Percentiles rank a stretch among this genome's conserved stretches.
Conservation (phyloP, 2,329 filamentous ascomycete genomes). For the Pyrenophora seminiperda region DNA sequence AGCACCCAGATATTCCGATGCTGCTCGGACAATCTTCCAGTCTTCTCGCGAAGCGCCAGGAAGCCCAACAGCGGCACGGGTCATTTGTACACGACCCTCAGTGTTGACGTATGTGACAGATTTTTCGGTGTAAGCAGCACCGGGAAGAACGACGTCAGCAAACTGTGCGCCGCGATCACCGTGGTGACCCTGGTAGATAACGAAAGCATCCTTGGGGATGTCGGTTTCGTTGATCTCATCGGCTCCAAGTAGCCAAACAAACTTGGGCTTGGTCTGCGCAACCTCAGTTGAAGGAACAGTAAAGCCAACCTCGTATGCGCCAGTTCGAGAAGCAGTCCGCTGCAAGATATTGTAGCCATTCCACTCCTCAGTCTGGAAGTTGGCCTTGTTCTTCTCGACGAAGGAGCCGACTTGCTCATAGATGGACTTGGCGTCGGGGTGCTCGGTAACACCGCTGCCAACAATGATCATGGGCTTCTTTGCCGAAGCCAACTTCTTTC, state of each 20-base stretch:
- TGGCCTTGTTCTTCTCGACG: constrained; percentile 88
- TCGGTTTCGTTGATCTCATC: constrained; percentile 86
- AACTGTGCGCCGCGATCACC: constrained; percentile 92
- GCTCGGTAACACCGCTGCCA: constrained; percentile 89
- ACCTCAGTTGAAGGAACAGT: constrained; percentile 81
- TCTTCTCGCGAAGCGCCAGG: constrained; percentile 91
- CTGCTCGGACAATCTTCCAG: constrained; percentile 98
- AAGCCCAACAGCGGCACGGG: constrained; percentile 83
- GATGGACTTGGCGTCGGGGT: constrained; percentile 86
- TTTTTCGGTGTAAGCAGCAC: constrained; percentile 97
- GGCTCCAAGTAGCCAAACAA: constrained; percentile 94
- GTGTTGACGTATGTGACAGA: constrained; percentile 96
- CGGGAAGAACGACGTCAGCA: constrained; percentile 90
- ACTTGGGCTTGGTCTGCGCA: constrained; percentile 85
- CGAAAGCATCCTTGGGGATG: constrained; percentile 93
- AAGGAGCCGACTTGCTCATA: constrained; percentile 90
- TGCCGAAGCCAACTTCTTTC: constrained; percentile 86
- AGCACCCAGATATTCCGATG: constrained; percentile 85
- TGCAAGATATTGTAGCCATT: constrained; percentile 98
- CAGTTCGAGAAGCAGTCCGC: constrained; percentile 86
- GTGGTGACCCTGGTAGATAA: constrained; percentile 98
- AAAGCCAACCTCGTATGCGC: constrained; percentile 95
- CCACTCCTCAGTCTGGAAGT: constrained; percentile 89
- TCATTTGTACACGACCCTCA: constrained; percentile 93
- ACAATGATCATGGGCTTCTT: constrained; percentile 97